Evolutionary conservation across 192 early-diverging fungal species (phyloP), one percentile per base, ranked within the genome.

Genomic region (Coemansia sp.): DNA sequence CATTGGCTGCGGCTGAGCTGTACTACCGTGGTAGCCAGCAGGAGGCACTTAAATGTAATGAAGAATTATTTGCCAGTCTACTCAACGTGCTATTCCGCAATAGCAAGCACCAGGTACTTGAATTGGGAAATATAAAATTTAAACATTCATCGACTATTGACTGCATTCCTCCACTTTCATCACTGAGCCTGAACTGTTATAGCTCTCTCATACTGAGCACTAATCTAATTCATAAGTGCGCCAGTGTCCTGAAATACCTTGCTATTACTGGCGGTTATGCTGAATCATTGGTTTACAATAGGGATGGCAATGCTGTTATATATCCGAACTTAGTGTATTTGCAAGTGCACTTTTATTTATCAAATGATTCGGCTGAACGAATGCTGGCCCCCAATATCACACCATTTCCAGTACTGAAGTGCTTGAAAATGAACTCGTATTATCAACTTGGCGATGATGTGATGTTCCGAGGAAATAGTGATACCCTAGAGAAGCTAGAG

Each of bases 391-490:
- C n/a, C n/a, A 13, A 24, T 16, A 22, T 43, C 27, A 38, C 39
- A 5, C 65, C 50, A 8, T 67, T 67, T 53, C 65, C 65, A 7
- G 18, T 8, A 13, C 20, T 67, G n/a, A 31, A 39, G 12, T 15
- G 49, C 29, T 33, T 67, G 18, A 13, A 20, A 18, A 9, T 47
- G 1, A 7, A 50, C 16, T 13, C 24, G 22, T 4, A 10, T 16
- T 38, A 66, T 9, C 49, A 27, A 36, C 55, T 53, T 38, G 47
- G 31, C 4, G 49, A 67, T 41, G 49, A 67, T 38, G 36, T 38
- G n/a, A 46, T 67, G 18, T 67, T 67, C 22, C 65, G 65, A 33
- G 65, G 65, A 1, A 67, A 67, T 34, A 53, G 47, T 24, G 47
- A 12, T 1, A 55, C 47, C 15, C 16, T 67, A 18, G 27, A 50